phyloP scores from a whole-genome alignment of 805 yeast species.

The Suhomyces sp. region DNA sequence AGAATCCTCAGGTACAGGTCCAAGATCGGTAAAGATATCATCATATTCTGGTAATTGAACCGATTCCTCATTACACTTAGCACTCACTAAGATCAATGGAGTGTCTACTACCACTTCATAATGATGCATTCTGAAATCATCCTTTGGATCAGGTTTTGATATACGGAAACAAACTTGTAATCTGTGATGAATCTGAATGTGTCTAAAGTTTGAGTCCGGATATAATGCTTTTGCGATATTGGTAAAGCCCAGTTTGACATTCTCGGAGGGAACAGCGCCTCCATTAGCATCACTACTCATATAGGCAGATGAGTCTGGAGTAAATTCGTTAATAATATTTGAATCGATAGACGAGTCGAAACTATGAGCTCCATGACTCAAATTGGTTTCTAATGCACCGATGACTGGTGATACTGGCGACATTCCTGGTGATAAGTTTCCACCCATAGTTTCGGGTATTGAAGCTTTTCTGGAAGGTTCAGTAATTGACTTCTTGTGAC shows the following conservation, averaged over 20 bases:
- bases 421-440: slow-evolving; percentile 7
- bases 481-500: background rate
- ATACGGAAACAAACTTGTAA: slow-evolving; percentile 70
- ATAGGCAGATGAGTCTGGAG: slow-evolving; percentile 31
- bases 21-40: slow-evolving; percentile 17
- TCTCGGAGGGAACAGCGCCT: slow-evolving; percentile 18
- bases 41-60: slow-evolving; percentile 42
- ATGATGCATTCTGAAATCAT: slow-evolving; percentile 55
- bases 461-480: background rate
- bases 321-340: slow-evolving; percentile 16
- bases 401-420: slow-evolving; percentile 35
- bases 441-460: too few species aligned
- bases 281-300: slow-evolving; percentile 26
- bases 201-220: slow-evolving; percentile 65
- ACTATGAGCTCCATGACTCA: slow-evolving; percentile 22
- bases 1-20: slow-evolving; percentile 4
- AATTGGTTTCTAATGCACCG: slow-evolving; percentile 41
- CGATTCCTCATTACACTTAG: slow-evolving; percentile 41
- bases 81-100: slow-evolving; percentile 53
- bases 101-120: slow-evolving; percentile 81
- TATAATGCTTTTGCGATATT: slow-evolving; percentile 43
- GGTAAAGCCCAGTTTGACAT: slow-evolving; percentile 37
- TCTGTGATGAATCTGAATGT: slow-evolving; percentile 63
- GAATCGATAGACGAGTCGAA: background rate
- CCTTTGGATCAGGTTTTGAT: slow-evolving; percentile 56